Conservation (phyloP, 2,329 filamentous ascomycete genomes). For the Aspergillus quadricinctus region DNA sequence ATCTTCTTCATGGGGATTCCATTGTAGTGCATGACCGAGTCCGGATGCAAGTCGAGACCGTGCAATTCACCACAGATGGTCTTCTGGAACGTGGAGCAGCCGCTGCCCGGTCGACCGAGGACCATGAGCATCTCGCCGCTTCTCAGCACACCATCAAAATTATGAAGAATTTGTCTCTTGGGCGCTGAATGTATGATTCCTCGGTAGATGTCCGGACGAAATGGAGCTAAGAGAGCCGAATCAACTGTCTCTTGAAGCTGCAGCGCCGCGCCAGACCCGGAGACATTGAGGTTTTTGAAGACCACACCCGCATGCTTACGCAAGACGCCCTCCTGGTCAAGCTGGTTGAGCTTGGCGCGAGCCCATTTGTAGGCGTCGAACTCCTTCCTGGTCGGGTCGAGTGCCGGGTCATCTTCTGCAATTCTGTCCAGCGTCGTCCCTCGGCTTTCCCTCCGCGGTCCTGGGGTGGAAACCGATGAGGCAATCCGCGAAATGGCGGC, state of each 20-base stretch:
- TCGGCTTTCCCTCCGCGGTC: too few species aligned
- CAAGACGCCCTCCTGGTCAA: slow-evolving; percentile 54
- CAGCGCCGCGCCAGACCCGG: slow-evolving; percentile 61
- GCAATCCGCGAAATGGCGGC: too few species aligned
- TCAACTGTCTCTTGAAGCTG: slow-evolving; percentile 66
- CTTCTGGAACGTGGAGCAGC: slow-evolving; percentile 79
- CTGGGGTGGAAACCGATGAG: too few species aligned
- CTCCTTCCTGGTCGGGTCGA: slow-evolving; percentile 50
- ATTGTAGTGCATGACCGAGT: slow-evolving; percentile 77
- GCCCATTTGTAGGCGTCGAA: slow-evolving; percentile 54
- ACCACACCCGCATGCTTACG: slow-evolving; percentile 55
- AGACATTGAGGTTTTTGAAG: slow-evolving; percentile 63
- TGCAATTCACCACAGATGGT: slow-evolving; percentile 77
- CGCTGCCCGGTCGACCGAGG: slow-evolving; percentile 38
- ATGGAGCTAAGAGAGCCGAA: slow-evolving; percentile 54
- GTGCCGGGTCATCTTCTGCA: slow-evolving; percentile 37
- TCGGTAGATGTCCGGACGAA: slow-evolving; percentile 55
- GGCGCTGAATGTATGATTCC: slow-evolving; percentile 39
- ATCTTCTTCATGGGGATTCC: slow-evolving; percentile 62
- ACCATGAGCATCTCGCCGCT: slow-evolving; percentile 45
- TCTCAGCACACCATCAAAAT: slow-evolving; percentile 51
- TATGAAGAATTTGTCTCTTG: slow-evolving; percentile 53
- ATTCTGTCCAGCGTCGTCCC: too few species aligned
- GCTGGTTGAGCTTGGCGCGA: slow-evolving; percentile 45
- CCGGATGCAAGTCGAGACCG: slow-evolving; percentile 66